Evolutionary conservation across 768 basidiomycete genomes (phyloP), one percentile per base, ranked within the genome.

Genomic region (Daedalea quercina): DNA sequence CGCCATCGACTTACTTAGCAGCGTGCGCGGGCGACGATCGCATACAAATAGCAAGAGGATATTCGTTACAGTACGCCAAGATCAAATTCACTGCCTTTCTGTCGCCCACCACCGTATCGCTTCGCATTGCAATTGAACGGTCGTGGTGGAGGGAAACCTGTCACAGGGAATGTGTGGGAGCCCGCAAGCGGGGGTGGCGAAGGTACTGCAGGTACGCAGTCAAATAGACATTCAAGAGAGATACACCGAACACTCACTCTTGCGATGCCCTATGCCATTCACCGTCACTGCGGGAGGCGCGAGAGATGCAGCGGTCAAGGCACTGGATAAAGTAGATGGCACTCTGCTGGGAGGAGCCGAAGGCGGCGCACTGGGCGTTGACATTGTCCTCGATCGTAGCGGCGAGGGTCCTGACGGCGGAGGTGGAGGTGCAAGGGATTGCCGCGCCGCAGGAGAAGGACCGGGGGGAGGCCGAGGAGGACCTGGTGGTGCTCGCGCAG

Each of bases 131-230:
- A 62, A 33, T 65, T 64, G 65, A 90, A 92, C 24, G 73, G 72
- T 37, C 88, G 79, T 3, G 90, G 90, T 13, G 82, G 81, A 1
- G 90, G 90, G 64, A 92, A 90, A 47, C 84, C 87, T 13, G 73
- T 70, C n/a, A 83, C 78, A 7, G 87, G 88, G 64, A 90, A 93
- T 15, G 75, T 82, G 62, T 89, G 85, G 22, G 75, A 66, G 9
- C 88, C 88, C 40, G 76, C 78, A 51, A 75, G 80, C 2, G 88
- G 79, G 23, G 81, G 81, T 6, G 80, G 80, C 3, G 77, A 71
- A 20, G 81, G 76, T 44, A 79, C 79, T 81, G 52, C 3, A 44
- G 54, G 46, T 24, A 26, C 45, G 34, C n/a, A 26, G 31, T 28
- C 43, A 46, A 52, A 50, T 58, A 43, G 15, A 40, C 37, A 40